Evolutionary conservation across 2,329 filamentous ascomycete species (phyloP).

Genomic region (Penicillium sp.): DNA sequence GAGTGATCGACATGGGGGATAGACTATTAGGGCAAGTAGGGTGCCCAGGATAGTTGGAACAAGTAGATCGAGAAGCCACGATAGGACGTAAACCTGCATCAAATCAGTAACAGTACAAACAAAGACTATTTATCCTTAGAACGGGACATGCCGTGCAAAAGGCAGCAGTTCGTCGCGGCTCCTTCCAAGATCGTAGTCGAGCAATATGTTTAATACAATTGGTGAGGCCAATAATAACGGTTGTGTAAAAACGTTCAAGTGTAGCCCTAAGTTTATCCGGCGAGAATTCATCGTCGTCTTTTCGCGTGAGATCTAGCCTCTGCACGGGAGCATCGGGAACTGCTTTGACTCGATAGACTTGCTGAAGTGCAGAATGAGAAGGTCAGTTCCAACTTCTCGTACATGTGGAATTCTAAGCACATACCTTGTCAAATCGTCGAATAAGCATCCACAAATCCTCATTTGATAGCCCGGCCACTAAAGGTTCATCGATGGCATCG

Average conservation of each 20-base stretch:
- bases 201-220: constrained; percentile 71
- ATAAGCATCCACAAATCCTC: constrained; percentile 72
- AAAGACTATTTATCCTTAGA: not conserved
- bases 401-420: not conserved
- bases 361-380: constrained; percentile 39
- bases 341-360: constrained; percentile 71
- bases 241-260: constrained; percentile 79
- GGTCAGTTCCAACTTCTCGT: not conserved
- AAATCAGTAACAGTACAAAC: not conserved
- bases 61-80: constrained; percentile 73
- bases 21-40: constrained; percentile 65
- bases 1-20: constrained; percentile 59
- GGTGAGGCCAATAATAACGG: constrained; percentile 67
- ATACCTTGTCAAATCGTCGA: constrained; percentile 70
- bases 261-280: constrained; percentile 79
- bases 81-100: constrained; percentile 54
- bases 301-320: constrained; percentile 74
- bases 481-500: constrained; percentile 30
- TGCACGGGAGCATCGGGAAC: constrained; percentile 61
- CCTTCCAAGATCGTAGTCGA: constrained; percentile 75
- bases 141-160: constrained; percentile 58
- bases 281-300: constrained; percentile 79
- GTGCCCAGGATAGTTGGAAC: constrained; percentile 60
- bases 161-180: constrained; percentile 64
- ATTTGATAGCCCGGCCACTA: constrained; percentile 68